Evolutionary conservation across 768 basidiomycete genomes (phyloP).

Genomic region (Termitomyces sp.): DNA sequence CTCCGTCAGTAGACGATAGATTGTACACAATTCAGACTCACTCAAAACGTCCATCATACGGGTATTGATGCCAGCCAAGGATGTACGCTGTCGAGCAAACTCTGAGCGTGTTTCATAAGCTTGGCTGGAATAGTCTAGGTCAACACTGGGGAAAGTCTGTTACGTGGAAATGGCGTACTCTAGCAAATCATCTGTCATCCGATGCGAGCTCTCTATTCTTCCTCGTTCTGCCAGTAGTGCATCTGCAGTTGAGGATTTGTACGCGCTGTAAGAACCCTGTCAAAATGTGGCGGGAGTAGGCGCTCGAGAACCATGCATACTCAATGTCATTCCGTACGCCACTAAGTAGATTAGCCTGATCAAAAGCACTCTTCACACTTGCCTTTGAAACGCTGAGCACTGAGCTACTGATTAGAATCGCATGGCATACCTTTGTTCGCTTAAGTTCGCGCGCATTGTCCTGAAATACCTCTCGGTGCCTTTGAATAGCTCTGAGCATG

Average conservation of each 20-base stretch:
- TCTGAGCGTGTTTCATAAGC: constrained; percentile 96
- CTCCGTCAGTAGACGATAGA: not conserved
- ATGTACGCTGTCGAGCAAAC: constrained; percentile 75
- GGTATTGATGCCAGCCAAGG: constrained; percentile 72
- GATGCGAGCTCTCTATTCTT: constrained; percentile 87
- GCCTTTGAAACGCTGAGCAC: constrained; percentile 32
- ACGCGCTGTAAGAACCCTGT: constrained; percentile 49
- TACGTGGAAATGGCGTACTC: constrained; percentile 44
- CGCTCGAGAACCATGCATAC: constrained; percentile 36
- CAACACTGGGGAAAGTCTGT: not conserved
- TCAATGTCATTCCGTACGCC: constrained; percentile 96
- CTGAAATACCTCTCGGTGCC: constrained; percentile 85
- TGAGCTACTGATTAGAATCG: not conserved
- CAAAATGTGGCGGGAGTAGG: not conserved
- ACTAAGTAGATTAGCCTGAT: constrained; percentile 81
- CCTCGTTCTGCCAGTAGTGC: constrained; percentile 83
- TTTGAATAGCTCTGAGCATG: constrained; percentile 83
- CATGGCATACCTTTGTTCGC: constrained; percentile 68
- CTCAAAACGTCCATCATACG: constrained; percentile 82
- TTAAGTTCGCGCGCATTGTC: constrained; percentile 83
- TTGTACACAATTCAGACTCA: constrained; percentile 28
- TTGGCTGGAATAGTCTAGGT: constrained; percentile 51
- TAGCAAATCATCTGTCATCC: constrained; percentile 90
- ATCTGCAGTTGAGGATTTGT: constrained; percentile 86
- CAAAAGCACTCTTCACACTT: constrained; percentile 77